These are phyloP conservation scores for Beauveria australis DNA, from an alignment of 2,329 filamentous ascomycete genomes.

Conservation along the genomic window DNA sequence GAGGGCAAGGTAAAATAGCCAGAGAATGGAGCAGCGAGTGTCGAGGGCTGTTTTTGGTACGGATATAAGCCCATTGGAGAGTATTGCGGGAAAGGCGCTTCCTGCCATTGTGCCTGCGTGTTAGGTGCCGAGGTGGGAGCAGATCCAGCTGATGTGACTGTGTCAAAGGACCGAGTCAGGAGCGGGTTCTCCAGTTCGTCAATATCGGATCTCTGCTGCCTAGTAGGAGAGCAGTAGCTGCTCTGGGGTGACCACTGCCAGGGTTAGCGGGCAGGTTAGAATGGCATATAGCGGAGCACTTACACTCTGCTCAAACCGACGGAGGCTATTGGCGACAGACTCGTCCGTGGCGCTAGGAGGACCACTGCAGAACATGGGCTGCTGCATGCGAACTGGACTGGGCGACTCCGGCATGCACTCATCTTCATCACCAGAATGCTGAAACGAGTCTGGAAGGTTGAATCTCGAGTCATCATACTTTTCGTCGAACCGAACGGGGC, in stretches of 20 bases:
- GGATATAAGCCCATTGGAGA: constrained; percentile 2
- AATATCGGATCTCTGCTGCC: constrained; percentile 1
- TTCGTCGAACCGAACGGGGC: constrained; percentile 26
- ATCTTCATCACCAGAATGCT: not conserved
- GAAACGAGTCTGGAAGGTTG: constrained; percentile 21
- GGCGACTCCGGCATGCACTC: not conserved
- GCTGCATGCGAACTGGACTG: not conserved
- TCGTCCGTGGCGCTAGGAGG: not conserved
- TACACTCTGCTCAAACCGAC: constrained; percentile 5
- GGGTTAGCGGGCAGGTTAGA: not conserved
- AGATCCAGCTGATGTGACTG: not conserved
- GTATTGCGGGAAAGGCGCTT: not conserved
- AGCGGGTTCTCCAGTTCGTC: constrained; percentile 3
- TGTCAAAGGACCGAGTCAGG: constrained; percentile 7
- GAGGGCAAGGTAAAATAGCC: constrained; percentile 3
- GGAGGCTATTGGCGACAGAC: constrained; percentile 2
- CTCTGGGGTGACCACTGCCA: constrained; percentile 6
- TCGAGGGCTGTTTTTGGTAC: not conserved
- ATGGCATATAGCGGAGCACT: not conserved
- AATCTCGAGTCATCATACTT: constrained; percentile 23
- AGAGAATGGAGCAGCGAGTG: not conserved
- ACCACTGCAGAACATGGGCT: not conserved
- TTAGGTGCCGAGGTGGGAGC: not conserved
- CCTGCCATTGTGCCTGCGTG: not conserved
- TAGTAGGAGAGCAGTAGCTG: not conserved